A percentile compares a stretch with the other conserved stretches of the same genome.
phyloP scores from a whole-genome alignment of 140 eudicot species.

The Stevia rebaudiana region DNA sequence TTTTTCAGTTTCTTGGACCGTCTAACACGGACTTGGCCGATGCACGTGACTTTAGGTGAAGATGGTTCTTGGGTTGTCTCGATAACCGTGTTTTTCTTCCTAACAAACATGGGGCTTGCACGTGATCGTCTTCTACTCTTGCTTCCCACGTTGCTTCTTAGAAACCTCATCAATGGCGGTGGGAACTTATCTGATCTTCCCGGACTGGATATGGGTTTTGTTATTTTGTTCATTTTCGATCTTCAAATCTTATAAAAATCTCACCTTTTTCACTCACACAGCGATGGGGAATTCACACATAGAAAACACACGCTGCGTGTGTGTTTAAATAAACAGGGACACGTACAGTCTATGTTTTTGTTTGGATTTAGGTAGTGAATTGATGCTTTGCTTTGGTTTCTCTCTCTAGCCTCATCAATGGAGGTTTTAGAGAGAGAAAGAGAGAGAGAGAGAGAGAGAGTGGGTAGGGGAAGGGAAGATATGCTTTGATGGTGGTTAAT shows the following conservation, averaged over 20 bases:
- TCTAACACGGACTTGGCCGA: constrained; percentile 82
- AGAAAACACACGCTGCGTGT: background rate
- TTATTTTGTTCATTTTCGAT: constrained; percentile 37
- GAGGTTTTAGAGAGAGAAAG: constrained; percentile 21
- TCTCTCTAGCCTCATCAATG: constrained; percentile 7
- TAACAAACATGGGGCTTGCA: constrained; percentile 60
- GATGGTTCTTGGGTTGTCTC: constrained; percentile 79
- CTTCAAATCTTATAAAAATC: background rate
- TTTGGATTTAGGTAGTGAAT: background rate
- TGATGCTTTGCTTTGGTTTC: constrained; percentile 1
- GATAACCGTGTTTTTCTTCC: constrained; percentile 38
- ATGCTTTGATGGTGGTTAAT: constrained; percentile 30
- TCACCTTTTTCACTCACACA: background rate
- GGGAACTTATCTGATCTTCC: constrained; percentile 75
- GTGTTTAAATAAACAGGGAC: background rate
- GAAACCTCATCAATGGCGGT: constrained; percentile 80
- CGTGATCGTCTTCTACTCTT: constrained; percentile 60
- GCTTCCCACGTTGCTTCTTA: constrained; percentile 65
- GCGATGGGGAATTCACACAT: background rate
- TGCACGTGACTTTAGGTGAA: constrained; percentile 96
- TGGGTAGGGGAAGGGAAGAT: constrained; percentile 1
- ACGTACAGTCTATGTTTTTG: background rate
- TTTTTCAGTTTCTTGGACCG: constrained; percentile 31
- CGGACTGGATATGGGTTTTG: constrained; percentile 71
- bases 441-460: background rate